These are phyloP conservation scores for Physcomitrellopsis africana DNA, from an alignment of 225 moss, liverwort and hornwort species.

Conservation along the genomic window DNA sequence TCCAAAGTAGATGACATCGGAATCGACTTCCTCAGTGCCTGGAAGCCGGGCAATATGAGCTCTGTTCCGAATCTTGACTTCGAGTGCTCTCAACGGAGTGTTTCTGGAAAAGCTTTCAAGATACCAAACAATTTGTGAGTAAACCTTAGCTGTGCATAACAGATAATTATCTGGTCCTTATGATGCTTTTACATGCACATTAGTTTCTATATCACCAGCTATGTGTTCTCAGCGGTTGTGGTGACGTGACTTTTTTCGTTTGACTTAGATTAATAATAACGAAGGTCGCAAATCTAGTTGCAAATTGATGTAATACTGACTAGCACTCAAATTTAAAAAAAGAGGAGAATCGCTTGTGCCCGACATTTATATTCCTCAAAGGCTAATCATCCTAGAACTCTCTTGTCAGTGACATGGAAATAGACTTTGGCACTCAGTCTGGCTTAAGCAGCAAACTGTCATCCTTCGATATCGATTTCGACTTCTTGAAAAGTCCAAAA, in stretches of 20 bases:
- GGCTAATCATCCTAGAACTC: not conserved
- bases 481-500: slow-evolving; percentile 31
- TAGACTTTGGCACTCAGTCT: slow-evolving; percentile 27
- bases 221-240: not conserved
- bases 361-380: not conserved
- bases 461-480: slow-evolving; percentile 38
- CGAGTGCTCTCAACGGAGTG: slow-evolving; percentile 17
- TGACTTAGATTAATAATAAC: not conserved
- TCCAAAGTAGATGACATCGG: slow-evolving; percentile 35
- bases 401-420: slow-evolving; percentile 31
- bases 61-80: slow-evolving; percentile 31
- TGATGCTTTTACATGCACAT: not conserved
- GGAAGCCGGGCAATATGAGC: slow-evolving; percentile 32
- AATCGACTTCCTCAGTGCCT: slow-evolving; percentile 31
- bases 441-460: slow-evolving; percentile 31
- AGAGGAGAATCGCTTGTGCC: not conserved
- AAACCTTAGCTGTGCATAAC: not conserved
- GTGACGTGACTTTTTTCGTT: not conserved
- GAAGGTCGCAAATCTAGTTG: not conserved
- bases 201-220: not conserved
- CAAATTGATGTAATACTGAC: not conserved
- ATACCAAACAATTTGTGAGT: slow-evolving; percentile 28
- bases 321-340: not conserved
- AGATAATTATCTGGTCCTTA: not conserved
- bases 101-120: slow-evolving; percentile 25